A percentile compares a stretch with the other conserved stretches of the same genome.
Conservation (phyloP, 2,329 filamentous ascomycete species). For the Colletotrichum sp. region DNA sequence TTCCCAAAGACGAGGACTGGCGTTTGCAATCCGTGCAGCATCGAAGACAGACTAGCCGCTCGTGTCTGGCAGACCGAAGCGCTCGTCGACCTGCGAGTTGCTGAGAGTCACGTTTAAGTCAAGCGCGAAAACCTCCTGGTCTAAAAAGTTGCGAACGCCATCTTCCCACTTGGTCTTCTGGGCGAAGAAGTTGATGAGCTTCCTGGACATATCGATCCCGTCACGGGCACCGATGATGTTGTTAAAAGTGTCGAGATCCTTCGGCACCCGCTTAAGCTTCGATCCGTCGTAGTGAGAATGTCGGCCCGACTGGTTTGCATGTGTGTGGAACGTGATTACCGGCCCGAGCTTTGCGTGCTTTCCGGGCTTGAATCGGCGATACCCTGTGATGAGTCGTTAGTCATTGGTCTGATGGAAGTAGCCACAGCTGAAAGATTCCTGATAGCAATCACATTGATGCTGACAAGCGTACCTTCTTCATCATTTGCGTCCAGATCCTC, state of each 20-base stretch:
- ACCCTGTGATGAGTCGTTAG: not conserved
- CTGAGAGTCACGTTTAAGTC: not conserved
- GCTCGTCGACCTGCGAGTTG: not conserved
- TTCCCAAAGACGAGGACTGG: not conserved
- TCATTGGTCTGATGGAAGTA: not conserved
- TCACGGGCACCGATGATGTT: not conserved
- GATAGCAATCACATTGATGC: not conserved
- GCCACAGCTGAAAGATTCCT: not conserved
- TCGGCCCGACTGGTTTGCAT: not conserved
- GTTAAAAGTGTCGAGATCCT: not conserved
- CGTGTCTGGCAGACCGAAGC: not conserved
- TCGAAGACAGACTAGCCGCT: not conserved
- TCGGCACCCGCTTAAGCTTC: not conserved
- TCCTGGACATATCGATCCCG: not conserved
- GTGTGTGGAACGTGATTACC: not conserved
- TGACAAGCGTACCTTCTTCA: not conserved
- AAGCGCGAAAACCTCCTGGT: not conserved
- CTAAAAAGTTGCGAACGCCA: not conserved
- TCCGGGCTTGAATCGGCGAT: not conserved
- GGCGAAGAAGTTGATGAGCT: not conserved
- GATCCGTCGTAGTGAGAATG: not conserved
- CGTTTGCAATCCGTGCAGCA: not conserved
- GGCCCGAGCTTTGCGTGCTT: not conserved
- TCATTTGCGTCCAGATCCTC: not conserved
- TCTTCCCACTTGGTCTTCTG: not conserved